Percentiles rank a stretch among this genome's conserved stretches.
These are phyloP conservation scores for Mortierella sp. DNA, from an alignment of 371 early-diverging fungal species.

Conservation along the genomic window DNA sequence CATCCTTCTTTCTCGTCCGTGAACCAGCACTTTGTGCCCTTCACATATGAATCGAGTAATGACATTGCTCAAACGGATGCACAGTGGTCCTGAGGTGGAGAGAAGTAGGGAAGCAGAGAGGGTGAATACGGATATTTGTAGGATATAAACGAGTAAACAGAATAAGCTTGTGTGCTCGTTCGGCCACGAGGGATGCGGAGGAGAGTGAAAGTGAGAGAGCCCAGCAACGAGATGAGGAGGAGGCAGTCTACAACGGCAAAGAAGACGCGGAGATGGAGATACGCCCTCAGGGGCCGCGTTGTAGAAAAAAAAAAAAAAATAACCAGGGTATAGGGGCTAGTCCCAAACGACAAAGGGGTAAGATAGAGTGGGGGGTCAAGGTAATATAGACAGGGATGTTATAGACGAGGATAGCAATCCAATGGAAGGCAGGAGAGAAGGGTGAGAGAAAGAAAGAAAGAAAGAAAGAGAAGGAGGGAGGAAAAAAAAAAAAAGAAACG, in stretches of 20 bases:
- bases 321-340: no score
- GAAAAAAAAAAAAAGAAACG: background rate
- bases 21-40: constrained; percentile 89
- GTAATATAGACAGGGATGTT: no score
- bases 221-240: constrained; percentile 1
- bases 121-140: constrained; percentile 1
- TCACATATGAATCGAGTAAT: constrained; percentile 67
- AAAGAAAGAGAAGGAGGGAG: constrained; percentile 1
- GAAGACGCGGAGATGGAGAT: no score
- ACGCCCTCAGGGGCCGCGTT: no score
- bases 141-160: background rate
- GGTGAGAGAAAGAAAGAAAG: background rate
- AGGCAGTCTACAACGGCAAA: background rate
- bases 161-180: background rate
- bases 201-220: no score
- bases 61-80: constrained; percentile 36
- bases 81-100: constrained; percentile 8
- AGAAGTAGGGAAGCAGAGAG: background rate
- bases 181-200: no score
- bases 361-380: no score
- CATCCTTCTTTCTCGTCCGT: constrained; percentile 87
- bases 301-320: no score
- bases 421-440: background rate
- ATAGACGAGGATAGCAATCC: background rate
- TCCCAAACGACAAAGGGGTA: no score